phyloP scores from a whole-genome alignment of 2,329 filamentous ascomycete species.

The Arthrobotrys musiformis region DNA sequence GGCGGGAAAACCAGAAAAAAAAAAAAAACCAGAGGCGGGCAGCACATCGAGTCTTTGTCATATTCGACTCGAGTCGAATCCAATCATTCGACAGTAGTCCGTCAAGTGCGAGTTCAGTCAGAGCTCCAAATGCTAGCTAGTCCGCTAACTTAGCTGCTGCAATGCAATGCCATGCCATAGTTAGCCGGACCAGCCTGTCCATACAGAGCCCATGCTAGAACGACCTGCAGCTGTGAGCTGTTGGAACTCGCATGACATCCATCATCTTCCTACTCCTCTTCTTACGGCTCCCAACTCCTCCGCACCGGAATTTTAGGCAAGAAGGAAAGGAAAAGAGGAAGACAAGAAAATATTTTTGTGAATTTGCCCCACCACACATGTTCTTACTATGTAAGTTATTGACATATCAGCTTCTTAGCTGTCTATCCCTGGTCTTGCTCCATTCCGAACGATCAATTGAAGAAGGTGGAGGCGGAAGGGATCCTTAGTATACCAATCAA shows the following conservation, averaged over 20 bases:
- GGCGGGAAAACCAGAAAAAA: neutral
- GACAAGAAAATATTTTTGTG: neutral
- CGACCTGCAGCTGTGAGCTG: conserved; percentile 28
- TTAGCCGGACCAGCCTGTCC: too few species aligned
- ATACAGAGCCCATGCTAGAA: neutral
- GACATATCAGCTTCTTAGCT: too few species aligned
- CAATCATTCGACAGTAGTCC: neutral
- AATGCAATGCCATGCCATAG: neutral
- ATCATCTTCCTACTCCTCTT: neutral
- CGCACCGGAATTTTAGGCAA: conserved; percentile 11
- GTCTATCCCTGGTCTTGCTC: too few species aligned
- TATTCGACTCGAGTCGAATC: neutral
- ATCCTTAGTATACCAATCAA: conserved; percentile 3
- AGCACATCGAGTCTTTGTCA: neutral
- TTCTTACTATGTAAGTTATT: neutral
- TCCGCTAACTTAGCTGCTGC: too few species aligned
- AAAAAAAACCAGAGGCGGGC: neutral
- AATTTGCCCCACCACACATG: conserved; percentile 11
- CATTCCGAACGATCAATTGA: neutral
- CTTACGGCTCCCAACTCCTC: neutral
- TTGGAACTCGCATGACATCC: neutral
- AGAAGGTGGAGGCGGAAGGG: conserved; percentile 13
- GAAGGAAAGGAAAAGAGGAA: neutral
- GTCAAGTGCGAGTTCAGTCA: neutral
- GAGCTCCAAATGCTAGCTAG: too few species aligned